These are phyloP conservation scores for Stygiomarasmius scandens DNA, from an alignment of 1,284 basidiomycete genomes.

Conservation along the genomic window DNA sequence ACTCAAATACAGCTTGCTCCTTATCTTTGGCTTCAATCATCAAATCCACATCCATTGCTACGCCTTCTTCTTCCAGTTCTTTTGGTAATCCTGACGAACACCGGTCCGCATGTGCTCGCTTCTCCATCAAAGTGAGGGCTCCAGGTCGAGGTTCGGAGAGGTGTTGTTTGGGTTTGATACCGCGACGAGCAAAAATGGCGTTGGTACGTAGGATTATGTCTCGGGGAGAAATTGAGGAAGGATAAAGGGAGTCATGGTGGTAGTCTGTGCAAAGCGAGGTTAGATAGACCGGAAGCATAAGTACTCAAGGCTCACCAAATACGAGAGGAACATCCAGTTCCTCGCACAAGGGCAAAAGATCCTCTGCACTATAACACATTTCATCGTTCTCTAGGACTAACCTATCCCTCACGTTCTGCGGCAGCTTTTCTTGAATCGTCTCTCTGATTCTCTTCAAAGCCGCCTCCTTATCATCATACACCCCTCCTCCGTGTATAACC, in stretches of 20 bases:
- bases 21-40: conserved; percentile 96
- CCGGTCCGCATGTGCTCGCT: conserved; percentile 83
- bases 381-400: conserved; percentile 93
- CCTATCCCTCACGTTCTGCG: conserved; percentile 67
- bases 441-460: conserved; percentile 76
- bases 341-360: conserved; percentile 81
- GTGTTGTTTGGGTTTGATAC: conserved; percentile 88
- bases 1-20: conserved; percentile 89
- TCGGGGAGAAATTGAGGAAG: conserved; percentile 53
- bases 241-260: conserved; percentile 79
- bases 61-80: conserved; percentile 60
- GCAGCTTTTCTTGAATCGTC: conserved; percentile 63
- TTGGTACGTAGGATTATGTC: conserved; percentile 74
- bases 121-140: conserved; percentile 78
- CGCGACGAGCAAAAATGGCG: conserved; percentile 73
- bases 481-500: conserved; percentile 81
- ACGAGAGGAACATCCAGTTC: conserved; percentile 82
- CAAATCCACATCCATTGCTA: conserved; percentile 68
- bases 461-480: conserved; percentile 78
- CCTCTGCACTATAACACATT: conserved; percentile 88
- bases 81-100: conserved; percentile 63
- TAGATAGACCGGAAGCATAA: neutral
- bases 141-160: conserved; percentile 81
- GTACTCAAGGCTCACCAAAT: conserved; percentile 44
- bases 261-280: conserved; percentile 49